phyloP scores from a whole-genome alignment of 2,329 filamentous ascomycete genomes.

The Exophiala aquamarina region DNA sequence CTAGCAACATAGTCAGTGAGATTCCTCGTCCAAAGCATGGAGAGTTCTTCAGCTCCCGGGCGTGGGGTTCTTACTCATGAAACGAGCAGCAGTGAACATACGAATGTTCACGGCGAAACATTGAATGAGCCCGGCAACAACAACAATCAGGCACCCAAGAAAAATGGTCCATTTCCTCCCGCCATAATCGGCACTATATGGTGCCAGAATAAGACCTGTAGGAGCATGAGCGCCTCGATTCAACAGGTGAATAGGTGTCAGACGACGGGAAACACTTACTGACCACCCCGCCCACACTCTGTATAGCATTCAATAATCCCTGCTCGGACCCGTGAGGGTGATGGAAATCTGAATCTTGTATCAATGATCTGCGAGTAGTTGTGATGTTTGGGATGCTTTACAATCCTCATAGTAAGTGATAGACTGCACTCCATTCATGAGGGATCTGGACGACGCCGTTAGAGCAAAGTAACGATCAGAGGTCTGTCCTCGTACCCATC shows the following conservation, averaged over 20 bases:
- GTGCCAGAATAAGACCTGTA: conserved; percentile 28
- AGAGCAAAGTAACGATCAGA: background rate
- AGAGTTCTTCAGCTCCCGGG: too few relatives aligned
- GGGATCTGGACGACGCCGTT: conserved; percentile 3
- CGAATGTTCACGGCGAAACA: conserved; percentile 28
- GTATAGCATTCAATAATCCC: conserved; percentile 41
- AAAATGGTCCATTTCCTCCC: conserved; percentile 48
- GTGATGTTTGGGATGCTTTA: background rate
- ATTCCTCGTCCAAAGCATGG: too few relatives aligned
- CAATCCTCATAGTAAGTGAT: conserved; percentile 5
- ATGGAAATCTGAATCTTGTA: conserved; percentile 30
- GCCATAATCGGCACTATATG: conserved; percentile 49
- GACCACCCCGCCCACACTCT: conserved; percentile 5
- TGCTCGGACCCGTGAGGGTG: conserved; percentile 39
- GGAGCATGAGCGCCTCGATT: background rate
- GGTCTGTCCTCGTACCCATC: conserved; percentile 8
- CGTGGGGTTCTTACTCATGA: conserved; percentile 41
- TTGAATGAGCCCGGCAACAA: conserved; percentile 40
- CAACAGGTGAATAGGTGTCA: too few relatives aligned
- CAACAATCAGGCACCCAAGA: conserved; percentile 47
- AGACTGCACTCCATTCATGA: conserved; percentile 11
- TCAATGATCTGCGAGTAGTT: background rate
- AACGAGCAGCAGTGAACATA: conserved; percentile 60
- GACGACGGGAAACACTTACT: background rate
- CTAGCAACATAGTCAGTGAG: conserved; percentile 27